Evolutionary conservation across 73 alveolate species (phyloP), one percentile per base, ranked within the genome.

Genomic region (Uronychia setigera): DNA sequence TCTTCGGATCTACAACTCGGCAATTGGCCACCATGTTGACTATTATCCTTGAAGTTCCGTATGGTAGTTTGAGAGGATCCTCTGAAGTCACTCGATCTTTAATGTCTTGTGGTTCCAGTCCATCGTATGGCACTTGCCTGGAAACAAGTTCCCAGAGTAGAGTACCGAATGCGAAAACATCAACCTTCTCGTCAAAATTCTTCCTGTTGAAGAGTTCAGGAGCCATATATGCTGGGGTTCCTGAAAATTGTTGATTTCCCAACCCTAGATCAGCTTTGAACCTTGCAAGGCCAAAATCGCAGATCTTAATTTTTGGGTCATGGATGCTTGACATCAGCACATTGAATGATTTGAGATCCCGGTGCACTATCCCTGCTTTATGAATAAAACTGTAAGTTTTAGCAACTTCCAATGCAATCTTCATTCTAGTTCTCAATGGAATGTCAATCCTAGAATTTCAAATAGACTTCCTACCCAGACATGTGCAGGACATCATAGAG

Each of bases 221-320:
- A 11, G 99, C 99, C 99, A 97, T 97, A 92, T 97, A 97, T 31
- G 99, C 92, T 25, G 99, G 99, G 0, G 99, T 97, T 13, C 99
- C 99, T 46, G 99, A 94, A 80, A 93, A 97, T 92, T 97, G 97
- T 85, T 93, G 93, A 32, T 95, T 85, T 0, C 99, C 99, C 33
- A 92, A 57, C 74, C 93, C 94, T 87, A 97, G 87, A 84, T 97
- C 99, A 84, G 97, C 93, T 91, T 92, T 94, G 92, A 94, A 95
- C 87, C 95, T 88, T 32, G 99, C 97, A 33, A 97, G 93, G 1
- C 99, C 99, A 93, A 97, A 97, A 88, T 97, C 99, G 92, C 99
- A 96, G 76, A 97, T 80, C 88, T 95, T 96, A 59, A 97, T 87
- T 74, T 89, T 93, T 35, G 81, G 84, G 60, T 96, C 93, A 32